A percentile compares a stretch with the other conserved stretches of the same genome.
phyloP scores from a whole-genome alignment of 1,139 yeast genomes.

The Zygosaccharomyces pseudobailii region DNA sequence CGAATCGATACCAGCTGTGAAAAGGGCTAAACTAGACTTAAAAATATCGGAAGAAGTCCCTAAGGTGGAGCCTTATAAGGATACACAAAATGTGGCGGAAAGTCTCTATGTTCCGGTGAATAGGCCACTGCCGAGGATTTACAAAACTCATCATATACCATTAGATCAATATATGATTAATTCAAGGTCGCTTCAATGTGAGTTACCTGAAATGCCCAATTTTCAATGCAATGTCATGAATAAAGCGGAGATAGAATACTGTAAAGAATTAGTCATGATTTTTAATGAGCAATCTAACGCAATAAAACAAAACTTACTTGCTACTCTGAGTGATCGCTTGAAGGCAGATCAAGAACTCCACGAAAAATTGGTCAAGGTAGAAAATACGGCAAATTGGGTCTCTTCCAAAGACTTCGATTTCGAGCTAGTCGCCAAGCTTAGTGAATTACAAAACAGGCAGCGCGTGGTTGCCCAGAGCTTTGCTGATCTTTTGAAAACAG shows the following conservation, averaged over 20 bases:
- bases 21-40: constrained; percentile 16
- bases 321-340: constrained; percentile 16
- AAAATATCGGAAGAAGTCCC: constrained; percentile 8
- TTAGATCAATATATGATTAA: constrained; percentile 17
- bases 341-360: constrained; percentile 19
- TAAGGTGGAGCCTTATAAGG: neutral
- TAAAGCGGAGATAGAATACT: constrained; percentile 17
- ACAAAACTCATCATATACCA: constrained; percentile 17
- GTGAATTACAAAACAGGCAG: constrained; percentile 26
- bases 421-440: constrained; percentile 19
- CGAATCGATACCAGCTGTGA: constrained; percentile 14
- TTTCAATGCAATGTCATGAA: constrained; percentile 17
- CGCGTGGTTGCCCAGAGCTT: constrained; percentile 24
- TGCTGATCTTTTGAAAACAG: constrained; percentile 16
- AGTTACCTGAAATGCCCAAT: constrained; percentile 21
- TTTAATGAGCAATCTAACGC: constrained; percentile 19
- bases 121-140: constrained; percentile 23
- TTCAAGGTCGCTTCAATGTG: constrained; percentile 9
- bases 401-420: constrained; percentile 21
- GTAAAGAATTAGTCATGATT: constrained; percentile 15
- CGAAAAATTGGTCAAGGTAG: constrained; percentile 20
- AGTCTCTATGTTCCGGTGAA: constrained; percentile 26
- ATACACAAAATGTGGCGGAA: constrained; percentile 10
- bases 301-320: constrained; percentile 17
- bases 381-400: constrained; percentile 19